Evolutionary conservation across 768 basidiomycete species (phyloP).

Genomic region (Pholiota conissans): DNA sequence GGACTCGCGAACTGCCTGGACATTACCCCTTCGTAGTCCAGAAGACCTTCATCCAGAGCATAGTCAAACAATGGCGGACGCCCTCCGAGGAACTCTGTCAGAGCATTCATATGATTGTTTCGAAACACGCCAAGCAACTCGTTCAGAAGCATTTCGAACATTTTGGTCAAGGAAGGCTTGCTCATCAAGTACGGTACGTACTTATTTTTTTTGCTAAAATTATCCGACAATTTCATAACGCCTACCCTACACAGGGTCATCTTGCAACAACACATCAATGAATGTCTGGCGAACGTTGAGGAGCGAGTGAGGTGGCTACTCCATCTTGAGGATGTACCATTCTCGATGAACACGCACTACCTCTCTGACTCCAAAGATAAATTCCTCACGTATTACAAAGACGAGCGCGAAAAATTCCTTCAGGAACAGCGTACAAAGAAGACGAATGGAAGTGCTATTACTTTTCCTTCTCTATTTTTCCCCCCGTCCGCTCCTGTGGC

Average conservation of each 20-base stretch:
- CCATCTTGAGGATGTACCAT: constrained; percentile 47
- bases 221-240: neutral
- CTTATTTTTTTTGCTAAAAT: neutral
- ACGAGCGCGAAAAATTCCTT: constrained; percentile 32
- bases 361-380: constrained; percentile 41
- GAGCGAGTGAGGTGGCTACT: constrained; percentile 49
- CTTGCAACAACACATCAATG: constrained; percentile 30
- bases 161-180: constrained; percentile 53
- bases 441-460: too few species aligned
- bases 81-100: constrained; percentile 51
- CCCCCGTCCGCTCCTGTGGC: too few species aligned
- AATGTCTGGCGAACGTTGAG: constrained; percentile 37
- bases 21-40: constrained; percentile 67
- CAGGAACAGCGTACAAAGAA: neutral
- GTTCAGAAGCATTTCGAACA: constrained; percentile 49
- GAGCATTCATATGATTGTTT: constrained; percentile 34
- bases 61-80: constrained; percentile 46
- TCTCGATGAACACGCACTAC: constrained; percentile 54
- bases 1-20: constrained; percentile 70
- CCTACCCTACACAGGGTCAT: neutral
- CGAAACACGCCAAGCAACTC: constrained; percentile 38
- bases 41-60: constrained; percentile 42
- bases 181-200: constrained; percentile 44
- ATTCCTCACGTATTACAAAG: constrained; percentile 49
- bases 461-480: neutral